Percentiles rank a stretch among this genome's conserved stretches.
Conservation (phyloP, 306 rosid genomes). For the Ammopiptanthus mongolicus region DNA sequence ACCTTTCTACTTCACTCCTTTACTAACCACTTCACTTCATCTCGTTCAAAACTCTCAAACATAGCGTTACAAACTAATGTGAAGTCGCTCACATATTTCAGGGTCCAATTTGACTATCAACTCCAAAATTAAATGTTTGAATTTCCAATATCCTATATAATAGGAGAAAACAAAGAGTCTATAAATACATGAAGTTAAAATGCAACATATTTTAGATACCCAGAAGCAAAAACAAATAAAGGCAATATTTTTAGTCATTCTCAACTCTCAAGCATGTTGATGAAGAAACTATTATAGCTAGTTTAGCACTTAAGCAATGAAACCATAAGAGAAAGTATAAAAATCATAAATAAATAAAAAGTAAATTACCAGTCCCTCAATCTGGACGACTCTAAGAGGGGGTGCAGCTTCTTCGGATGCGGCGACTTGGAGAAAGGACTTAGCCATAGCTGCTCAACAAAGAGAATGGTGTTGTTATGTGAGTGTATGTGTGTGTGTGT, state of each 20-base stretch:
- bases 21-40: too few species aligned
- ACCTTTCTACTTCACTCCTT: too few species aligned
- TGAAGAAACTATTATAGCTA: background rate
- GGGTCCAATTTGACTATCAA: too few species aligned
- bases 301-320: too few species aligned
- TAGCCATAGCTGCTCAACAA: constrained; percentile 43
- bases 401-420: constrained; percentile 88
- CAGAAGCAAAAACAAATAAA: constrained; percentile 14
- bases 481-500: background rate
- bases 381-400: constrained; percentile 91
- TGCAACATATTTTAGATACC: background rate
- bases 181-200: background rate
- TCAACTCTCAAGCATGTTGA: background rate
- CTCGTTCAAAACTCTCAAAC: too few species aligned
- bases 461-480: background rate
- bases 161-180: background rate
- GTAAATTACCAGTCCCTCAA: constrained; percentile 74
- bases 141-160: background rate
- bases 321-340: too few species aligned
- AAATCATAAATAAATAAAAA: too few species aligned
- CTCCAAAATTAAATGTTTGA: too few species aligned
- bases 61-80: constrained; percentile 41
- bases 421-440: constrained; percentile 86
- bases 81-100: too few species aligned
- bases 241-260: background rate